Conservation (phyloP, 768 basidiomycete species). For the Tulasnella sp. region DNA sequence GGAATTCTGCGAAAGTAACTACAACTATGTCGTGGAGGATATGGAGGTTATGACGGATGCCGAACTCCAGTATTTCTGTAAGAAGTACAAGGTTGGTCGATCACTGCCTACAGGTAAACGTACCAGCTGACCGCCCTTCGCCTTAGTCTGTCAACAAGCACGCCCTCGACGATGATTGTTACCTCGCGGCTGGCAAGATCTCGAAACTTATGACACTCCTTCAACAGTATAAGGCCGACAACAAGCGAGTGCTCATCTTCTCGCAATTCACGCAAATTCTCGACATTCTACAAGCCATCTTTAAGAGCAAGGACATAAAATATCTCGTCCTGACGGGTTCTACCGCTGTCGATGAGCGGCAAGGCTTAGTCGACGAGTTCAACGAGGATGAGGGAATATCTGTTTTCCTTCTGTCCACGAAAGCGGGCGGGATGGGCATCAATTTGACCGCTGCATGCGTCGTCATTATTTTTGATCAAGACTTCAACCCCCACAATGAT, state of each 20-base stretch:
- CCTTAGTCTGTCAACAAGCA: constrained; percentile 54
- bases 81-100: constrained; percentile 70
- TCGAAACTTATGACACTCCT: constrained; percentile 67
- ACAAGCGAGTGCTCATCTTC: constrained; percentile 85
- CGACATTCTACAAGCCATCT: constrained; percentile 81
- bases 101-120: neutral
- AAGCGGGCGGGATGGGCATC: constrained; percentile 94
- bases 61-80: constrained; percentile 83
- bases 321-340: constrained; percentile 86
- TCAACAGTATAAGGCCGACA: constrained; percentile 57
- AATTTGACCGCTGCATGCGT: constrained; percentile 94
- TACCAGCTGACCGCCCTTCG: neutral
- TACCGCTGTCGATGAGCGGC: constrained; percentile 89
- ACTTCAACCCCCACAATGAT: constrained; percentile 98
- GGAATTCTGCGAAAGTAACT: constrained; percentile 80
- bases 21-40: constrained; percentile 89
- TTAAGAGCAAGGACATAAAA: constrained; percentile 65
- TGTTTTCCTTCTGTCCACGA: constrained; percentile 87
- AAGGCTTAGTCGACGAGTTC: constrained; percentile 92
- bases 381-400: constrained; percentile 78
- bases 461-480: constrained; percentile 95
- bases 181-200: constrained; percentile 86
- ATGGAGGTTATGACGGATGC: constrained; percentile 98
- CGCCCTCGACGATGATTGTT: constrained; percentile 67
- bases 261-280: constrained; percentile 98